Base-by-base conservation (phyloP, 768 basidiomycete species). In the Termitomyces sp. region DNA sequence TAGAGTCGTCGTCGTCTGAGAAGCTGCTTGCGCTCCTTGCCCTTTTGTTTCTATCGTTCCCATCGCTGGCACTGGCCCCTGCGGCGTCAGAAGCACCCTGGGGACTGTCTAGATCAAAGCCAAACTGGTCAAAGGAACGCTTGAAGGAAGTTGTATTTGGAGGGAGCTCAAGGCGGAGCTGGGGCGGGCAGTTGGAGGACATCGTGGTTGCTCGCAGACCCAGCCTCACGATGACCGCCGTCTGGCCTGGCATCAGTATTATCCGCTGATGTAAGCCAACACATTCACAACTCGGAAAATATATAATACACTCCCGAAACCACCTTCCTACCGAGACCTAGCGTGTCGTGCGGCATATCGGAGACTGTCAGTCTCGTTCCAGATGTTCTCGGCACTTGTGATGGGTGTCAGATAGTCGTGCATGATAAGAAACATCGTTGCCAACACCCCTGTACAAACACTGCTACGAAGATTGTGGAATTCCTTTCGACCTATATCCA, bases 71-170 rank as follows among this genome's bases (percentile, higher is more conserved):
- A 58, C 71, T 73, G 53, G 66, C 57, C 59, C 71, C 68, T 8
- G 61, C 36, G 24, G 54, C 65, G 47, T 69, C 61, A 32, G 61
- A 53, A 43, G 64, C 63, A 48, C 64, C 66, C 9, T 56, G 54
- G 45, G 80, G 79, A 57, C 78, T 78, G 20, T 80, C 80, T 45
- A 83, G 70, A 71, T 84, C 81, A 58, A 82, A 80, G 32, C 80
- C 81, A 60, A 80, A 82, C 64, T 83, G 76, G 55, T 82, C 75
- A 66, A 85, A 85, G 14, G 82, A 81, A 47, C 83, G 77, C 63
- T 85, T 85, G 72, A 85, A 84, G 18, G 81, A 82, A 0, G 80
- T 79, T 2, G 80, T 74, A 55, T 67, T 75, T 1, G 77, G 63
- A n/a, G 80, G 76, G 8, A 83, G 69, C n/a, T 78, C 72, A 16